Conservation (phyloP, 345 rosid species). For the Reutealis trisperma region DNA sequence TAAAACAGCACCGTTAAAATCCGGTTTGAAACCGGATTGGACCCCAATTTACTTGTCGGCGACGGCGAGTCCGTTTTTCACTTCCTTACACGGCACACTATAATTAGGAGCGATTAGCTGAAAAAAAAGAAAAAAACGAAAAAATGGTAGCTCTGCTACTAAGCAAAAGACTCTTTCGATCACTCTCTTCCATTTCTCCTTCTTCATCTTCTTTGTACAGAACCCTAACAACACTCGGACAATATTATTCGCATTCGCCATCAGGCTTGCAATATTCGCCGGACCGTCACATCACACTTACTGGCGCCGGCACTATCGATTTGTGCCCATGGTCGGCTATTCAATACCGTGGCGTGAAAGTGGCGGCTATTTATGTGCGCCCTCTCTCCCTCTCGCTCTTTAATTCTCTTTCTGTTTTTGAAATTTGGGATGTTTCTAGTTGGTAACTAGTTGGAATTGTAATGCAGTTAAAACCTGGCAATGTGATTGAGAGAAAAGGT, state of each 20-base stretch:
- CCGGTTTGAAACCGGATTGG: no score
- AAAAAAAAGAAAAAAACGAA: neutral
- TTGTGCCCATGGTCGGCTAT: conserved; percentile 53
- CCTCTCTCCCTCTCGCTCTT: neutral
- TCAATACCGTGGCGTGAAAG: conserved; percentile 73
- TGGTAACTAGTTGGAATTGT: neutral
- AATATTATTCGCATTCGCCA: conserved; percentile 15
- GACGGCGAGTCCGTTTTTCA: no score
- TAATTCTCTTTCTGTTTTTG: neutral
- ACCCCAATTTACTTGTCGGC: no score
- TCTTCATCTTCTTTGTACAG: neutral
- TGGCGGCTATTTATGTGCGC: conserved; percentile 72
- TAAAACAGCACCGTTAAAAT: no score
- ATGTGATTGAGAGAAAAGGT: conserved; percentile 90
- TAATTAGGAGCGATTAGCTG: no score
- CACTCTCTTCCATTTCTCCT: conserved; percentile 25
- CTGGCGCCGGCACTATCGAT: conserved; percentile 18
- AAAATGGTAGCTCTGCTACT: conserved; percentile 33
- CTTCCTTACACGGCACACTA: no score
- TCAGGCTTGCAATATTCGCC: conserved; percentile 20
- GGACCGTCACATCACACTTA: conserved; percentile 7
- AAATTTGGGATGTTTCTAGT: neutral
- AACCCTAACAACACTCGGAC: conserved; percentile 17
- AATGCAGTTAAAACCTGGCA: conserved; percentile 76
- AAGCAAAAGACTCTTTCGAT: conserved; percentile 33